phyloP scores from a whole-genome alignment of 495 filamentous ascomycete genomes.

The Cryomyces antarcticus region DNA sequence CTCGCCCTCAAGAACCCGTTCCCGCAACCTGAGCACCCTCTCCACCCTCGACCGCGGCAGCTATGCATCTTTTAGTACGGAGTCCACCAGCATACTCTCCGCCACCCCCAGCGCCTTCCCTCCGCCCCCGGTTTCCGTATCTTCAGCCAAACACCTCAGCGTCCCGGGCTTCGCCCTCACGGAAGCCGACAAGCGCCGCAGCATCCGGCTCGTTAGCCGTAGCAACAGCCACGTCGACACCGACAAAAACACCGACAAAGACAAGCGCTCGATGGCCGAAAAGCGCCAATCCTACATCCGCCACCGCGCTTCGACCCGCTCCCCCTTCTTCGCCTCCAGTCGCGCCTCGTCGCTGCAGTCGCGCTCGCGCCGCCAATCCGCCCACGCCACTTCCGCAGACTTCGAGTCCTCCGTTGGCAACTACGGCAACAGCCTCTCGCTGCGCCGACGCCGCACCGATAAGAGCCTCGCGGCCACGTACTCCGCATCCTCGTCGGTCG shows the following conservation, averaged over 20 bases:
- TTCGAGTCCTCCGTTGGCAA: neutral
- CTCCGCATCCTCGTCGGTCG: neutral
- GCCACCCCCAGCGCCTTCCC: constrained; percentile 13
- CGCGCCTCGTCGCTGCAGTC: neutral
- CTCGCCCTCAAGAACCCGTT: neutral
- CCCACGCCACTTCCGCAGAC: neutral
- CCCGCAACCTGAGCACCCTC: constrained; percentile 2
- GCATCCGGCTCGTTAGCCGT: constrained; percentile 12
- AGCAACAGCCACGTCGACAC: constrained; percentile 6
- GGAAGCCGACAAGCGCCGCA: constrained; percentile 9
- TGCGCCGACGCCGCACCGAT: neutral
- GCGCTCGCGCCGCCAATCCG: neutral
- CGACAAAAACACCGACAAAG: neutral
- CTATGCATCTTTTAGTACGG: constrained; percentile 10
- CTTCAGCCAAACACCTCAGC: neutral
- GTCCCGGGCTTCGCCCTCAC: constrained; percentile 5
- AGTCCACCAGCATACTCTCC: constrained; percentile 13
- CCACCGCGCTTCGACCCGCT: constrained; percentile 11
- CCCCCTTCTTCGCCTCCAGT: constrained; percentile 6
- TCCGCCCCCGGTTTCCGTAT: constrained; percentile 4
- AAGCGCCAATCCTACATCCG: constrained; percentile 15
- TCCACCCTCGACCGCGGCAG: constrained; percentile 8
- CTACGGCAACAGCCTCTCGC: neutral
- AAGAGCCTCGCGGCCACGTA: neutral
- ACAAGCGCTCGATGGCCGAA: constrained; percentile 13